phyloP scores from a whole-genome alignment of 83 land plant species.

The Diphasiastrum complanatum region DNA sequence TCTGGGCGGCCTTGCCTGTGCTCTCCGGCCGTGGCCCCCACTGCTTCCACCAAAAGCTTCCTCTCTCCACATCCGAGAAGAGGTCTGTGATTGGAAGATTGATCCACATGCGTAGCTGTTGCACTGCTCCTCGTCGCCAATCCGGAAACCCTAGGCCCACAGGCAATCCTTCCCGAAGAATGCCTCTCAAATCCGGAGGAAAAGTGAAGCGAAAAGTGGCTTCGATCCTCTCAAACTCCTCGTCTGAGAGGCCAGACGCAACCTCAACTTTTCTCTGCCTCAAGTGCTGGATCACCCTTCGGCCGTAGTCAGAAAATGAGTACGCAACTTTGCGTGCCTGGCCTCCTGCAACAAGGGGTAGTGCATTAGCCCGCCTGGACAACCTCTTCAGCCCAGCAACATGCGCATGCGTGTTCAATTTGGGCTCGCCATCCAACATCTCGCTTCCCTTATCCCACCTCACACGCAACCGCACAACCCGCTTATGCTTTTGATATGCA shows the following conservation, averaged over 20 bases:
- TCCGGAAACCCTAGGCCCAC: slow-evolving; percentile 63
- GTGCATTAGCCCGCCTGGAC: slow-evolving; percentile 22
- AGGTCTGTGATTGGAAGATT: slow-evolving; percentile 38
- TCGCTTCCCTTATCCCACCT: too few relatives aligned
- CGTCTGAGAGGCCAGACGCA: slow-evolving; percentile 49
- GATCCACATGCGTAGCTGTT: slow-evolving; percentile 36
- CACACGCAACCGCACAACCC: too few relatives aligned
- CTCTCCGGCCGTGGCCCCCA: slow-evolving; percentile 54
- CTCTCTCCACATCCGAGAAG: slow-evolving; percentile 32
- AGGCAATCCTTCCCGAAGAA: slow-evolving; percentile 58
- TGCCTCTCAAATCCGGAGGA: slow-evolving; percentile 64
- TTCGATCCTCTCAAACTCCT: slow-evolving; percentile 51
- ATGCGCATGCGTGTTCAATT: slow-evolving; percentile 16
- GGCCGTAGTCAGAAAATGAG: slow-evolving; percentile 57
- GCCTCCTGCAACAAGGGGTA: slow-evolving; percentile 15
- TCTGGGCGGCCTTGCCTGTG: slow-evolving; percentile 38
- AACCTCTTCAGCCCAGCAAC: slow-evolving; percentile 33
- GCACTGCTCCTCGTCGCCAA: slow-evolving; percentile 51
- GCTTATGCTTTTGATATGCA: too few relatives aligned
- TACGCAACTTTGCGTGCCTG: slow-evolving; percentile 39
- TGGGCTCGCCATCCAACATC: slow-evolving; percentile 23
- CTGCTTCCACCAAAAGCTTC: slow-evolving; percentile 42
- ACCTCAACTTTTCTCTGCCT: slow-evolving; percentile 36
- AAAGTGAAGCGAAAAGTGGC: slow-evolving; percentile 55
- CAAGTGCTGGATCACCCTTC: slow-evolving; percentile 48